phyloP scores from a whole-genome alignment of 2,329 filamentous ascomycete genomes.

The Fusarium goolgardi region DNA sequence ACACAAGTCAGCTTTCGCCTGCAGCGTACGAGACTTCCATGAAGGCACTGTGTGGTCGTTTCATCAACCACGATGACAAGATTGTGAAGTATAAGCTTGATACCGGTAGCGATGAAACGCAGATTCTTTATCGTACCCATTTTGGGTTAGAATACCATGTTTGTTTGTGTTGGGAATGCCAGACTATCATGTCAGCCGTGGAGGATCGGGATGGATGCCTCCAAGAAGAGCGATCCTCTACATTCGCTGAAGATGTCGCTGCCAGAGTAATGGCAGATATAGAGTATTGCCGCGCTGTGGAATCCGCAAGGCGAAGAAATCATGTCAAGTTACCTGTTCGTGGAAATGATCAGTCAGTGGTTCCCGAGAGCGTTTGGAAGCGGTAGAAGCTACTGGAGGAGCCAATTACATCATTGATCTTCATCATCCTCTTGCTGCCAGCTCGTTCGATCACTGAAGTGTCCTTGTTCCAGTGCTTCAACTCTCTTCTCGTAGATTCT shows the following conservation, averaged over 20 bases:
- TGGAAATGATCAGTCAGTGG: background rate
- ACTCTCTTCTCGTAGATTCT: slow-evolving; percentile 32
- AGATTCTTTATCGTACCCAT: slow-evolving; percentile 32
- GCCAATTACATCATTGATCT: background rate
- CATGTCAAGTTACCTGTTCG: slow-evolving; percentile 23
- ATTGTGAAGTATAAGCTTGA: slow-evolving; percentile 24
- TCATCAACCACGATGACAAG: slow-evolving; percentile 47
- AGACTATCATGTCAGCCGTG: slow-evolving; percentile 34
- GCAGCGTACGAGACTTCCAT: slow-evolving; percentile 41
- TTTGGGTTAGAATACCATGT: slow-evolving; percentile 33
- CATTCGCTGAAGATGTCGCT: slow-evolving; percentile 1
- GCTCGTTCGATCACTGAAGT: slow-evolving; percentile 26
- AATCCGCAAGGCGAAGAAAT: slow-evolving; percentile 32
- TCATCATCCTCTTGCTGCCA: background rate
- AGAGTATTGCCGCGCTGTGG: slow-evolving; percentile 30
- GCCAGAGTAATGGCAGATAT: slow-evolving; percentile 14
- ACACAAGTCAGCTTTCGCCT: slow-evolving; percentile 55
- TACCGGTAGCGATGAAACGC: slow-evolving; percentile 26
- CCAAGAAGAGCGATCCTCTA: background rate
- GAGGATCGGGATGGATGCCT: slow-evolving; percentile 15
- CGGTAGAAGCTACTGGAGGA: too few species aligned
- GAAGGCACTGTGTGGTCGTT: slow-evolving; percentile 35
- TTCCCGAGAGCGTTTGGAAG: background rate
- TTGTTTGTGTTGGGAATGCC: slow-evolving; percentile 42
- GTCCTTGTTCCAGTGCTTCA: slow-evolving; percentile 25